Base-by-base conservation (phyloP, 1,284 basidiomycete species). In the Trametes versicolor region DNA sequence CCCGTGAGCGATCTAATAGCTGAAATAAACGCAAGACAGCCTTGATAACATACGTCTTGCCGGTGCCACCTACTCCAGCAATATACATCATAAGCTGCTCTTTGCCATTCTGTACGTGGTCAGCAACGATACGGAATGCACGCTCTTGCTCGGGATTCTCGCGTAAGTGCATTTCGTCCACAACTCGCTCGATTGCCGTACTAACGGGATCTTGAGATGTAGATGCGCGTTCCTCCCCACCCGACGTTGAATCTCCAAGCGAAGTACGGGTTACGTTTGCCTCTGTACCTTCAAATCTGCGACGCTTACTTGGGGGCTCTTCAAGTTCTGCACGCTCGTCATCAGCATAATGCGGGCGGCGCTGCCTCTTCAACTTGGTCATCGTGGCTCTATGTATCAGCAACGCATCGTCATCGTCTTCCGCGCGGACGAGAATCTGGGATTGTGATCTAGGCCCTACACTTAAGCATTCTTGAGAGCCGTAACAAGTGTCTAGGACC, bases 41-140 rank as follows among this genome's bases (percentile, higher is more conserved):
- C 2, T 62, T 60, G 19, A 71, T 63, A 0, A 71, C 62, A 27
- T 71, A 62, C 6, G 61, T 62, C 32, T 71, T 71, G 5, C 70
- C 70, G 0, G 70, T 70, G 4, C 68, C 70, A 0, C 70, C 68
- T 0, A 71, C 62, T 0, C 70, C 70, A 1, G 64, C 50, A 0
- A 71, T 53, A 23, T 66, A 64, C 54, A 68, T 53, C 19, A 66
- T 29, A 32, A 70, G 25, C 39, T 69, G 68, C 6, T 58, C 54
- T 12, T 10, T 25, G 7, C 60, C 41, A 13, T 27, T 4, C 2
- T 45, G n/a, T 1, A 59, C 52, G 51, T 66, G 62, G 15, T 50
- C 21, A 25, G 51, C 62, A 9, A 63, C 23, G 1, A 59, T 58
- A 1, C 41, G 9, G 36, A 63, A 63, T 0, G 56, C 56, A 1